Conservation (phyloP, 805 yeast species). For the Candida cerambycidarum region DNA sequence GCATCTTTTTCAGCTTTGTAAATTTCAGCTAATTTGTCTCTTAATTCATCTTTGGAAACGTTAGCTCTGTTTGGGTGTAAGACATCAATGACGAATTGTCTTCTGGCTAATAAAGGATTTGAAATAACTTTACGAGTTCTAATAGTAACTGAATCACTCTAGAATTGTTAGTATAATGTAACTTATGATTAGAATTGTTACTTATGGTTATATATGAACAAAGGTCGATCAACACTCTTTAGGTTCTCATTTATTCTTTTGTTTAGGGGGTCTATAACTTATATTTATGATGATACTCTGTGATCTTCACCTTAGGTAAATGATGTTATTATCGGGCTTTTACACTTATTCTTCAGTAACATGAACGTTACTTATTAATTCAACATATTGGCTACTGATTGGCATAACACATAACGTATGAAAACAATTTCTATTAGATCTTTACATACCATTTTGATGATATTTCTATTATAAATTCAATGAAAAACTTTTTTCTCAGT, state of each 20-base stretch:
- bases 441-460: slow-evolving; percentile 21
- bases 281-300: too few relatives aligned
- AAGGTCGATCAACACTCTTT: too few relatives aligned
- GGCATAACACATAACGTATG: background rate
- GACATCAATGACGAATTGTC: slow-evolving; percentile 99
- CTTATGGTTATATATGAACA: too few relatives aligned
- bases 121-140: slow-evolving; percentile 99
- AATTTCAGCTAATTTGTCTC: slow-evolving; percentile 85
- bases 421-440: background rate
- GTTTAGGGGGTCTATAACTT: too few relatives aligned
- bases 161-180: slow-evolving; percentile 19
- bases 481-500: slow-evolving; percentile 17
- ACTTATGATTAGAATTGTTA: background rate
- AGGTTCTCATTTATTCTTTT: too few relatives aligned
- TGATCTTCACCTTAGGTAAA: background rate
- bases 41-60: slow-evolving; percentile 98
- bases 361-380: background rate
- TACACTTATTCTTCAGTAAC: background rate
- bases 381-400: background rate
- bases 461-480: slow-evolving; percentile 15
- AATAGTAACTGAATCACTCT: slow-evolving; percentile 99
- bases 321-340: background rate
- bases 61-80: slow-evolving; percentile 99
- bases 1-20: slow-evolving; percentile 93
- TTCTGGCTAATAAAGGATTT: slow-evolving; percentile 99